Base-by-base conservation (phyloP, 2,329 filamentous ascomycete genomes). In the Coccinonectria pachysandricola region DNA sequence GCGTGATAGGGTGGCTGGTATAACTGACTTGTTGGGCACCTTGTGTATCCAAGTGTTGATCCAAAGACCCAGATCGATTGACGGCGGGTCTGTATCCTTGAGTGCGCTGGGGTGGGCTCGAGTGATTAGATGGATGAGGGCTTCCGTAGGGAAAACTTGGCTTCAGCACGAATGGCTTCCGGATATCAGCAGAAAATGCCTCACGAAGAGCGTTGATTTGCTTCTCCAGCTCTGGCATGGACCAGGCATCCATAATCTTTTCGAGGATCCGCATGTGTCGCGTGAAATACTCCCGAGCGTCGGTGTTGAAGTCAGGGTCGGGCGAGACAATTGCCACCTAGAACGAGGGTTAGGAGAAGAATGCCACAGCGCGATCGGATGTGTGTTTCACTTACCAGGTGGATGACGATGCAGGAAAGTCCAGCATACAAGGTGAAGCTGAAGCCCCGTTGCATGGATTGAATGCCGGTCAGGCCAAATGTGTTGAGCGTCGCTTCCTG, bases 391-490 rank as follows among this genome's bases (percentile, higher is more conserved):
- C 17, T 56, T 65, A 95, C 88, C 56, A 96, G 57, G 54, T 96
- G 87, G 28, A 96, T 69, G 56, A 95, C 87, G 13, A 88, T 87
- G 60, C 87, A 94, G 1, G 85, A 91, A 23, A 96, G 61, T 14
- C 94, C 75, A 30, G 79, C 76, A 48, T 96, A 96, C n/a, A 96
- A 85, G 5, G 84, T 85, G 47, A 94, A 96, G 54, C 87, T 94
- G 50, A 93, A 86, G 19, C 88, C 88, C 40, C 88, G 72, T 46
- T 88, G 79, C 88, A 95, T 95, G 57, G 79, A 92, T 42, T 91
- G 68, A 10, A 96, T 64, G 1, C 87, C 88, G 10, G 71, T 71
- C 34, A 94, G 61, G 3, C 86, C 84, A 52, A 78, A 93, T 0
- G 72, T 70, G 28, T 79, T 69, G 32, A 93, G 49, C 18, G 93